These are phyloP conservation scores for Strobilomyces dryophilus DNA, from an alignment of 768 basidiomycete genomes.

Conservation along the genomic window DNA sequence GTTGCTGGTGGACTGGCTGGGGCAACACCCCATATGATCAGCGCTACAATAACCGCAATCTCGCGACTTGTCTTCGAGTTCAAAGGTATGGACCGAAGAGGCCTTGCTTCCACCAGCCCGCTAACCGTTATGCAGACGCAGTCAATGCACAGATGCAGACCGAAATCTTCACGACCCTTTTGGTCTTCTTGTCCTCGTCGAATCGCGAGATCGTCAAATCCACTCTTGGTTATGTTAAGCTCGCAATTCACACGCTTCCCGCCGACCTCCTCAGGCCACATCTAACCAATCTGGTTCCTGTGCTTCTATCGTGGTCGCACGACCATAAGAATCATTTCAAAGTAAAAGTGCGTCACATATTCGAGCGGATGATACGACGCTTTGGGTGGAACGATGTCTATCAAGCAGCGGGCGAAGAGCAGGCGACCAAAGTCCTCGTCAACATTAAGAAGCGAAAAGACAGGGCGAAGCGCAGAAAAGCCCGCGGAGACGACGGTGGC, in stretches of 20 bases:
- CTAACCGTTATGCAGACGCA: slow-evolving; percentile 43
- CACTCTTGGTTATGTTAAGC: slow-evolving; percentile 90
- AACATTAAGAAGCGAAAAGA: slow-evolving; percentile 97
- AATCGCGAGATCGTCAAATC: slow-evolving; percentile 99
- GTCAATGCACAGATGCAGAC: slow-evolving; percentile 69
- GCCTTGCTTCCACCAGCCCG: neutral
- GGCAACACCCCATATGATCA: slow-evolving; percentile 95
- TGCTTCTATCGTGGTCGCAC: slow-evolving; percentile 87
- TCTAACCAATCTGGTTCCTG: slow-evolving; percentile 74
- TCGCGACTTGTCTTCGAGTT: slow-evolving; percentile 95
- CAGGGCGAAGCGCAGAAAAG: slow-evolving; percentile 85
- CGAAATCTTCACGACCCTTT: slow-evolving; percentile 81
- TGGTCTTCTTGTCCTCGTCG: slow-evolving; percentile 87
- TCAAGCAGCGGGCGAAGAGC: slow-evolving; percentile 67
- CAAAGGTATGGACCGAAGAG: slow-evolving; percentile 52
- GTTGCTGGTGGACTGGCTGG: slow-evolving; percentile 92
- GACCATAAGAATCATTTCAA: slow-evolving; percentile 99
- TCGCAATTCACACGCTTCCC: slow-evolving; percentile 83
- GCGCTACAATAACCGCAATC: slow-evolving; percentile 91
- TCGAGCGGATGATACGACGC: slow-evolving; percentile 90
- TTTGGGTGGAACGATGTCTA: slow-evolving; percentile 87
- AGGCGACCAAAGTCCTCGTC: slow-evolving; percentile 81
- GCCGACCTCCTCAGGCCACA: slow-evolving; percentile 70
- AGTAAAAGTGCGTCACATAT: slow-evolving; percentile 91
- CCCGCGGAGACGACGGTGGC: slow-evolving; percentile 50